These are phyloP conservation scores for Macrolepiota fuliginosa DNA, from an alignment of 768 basidiomycete species.

Conservation along the genomic window DNA sequence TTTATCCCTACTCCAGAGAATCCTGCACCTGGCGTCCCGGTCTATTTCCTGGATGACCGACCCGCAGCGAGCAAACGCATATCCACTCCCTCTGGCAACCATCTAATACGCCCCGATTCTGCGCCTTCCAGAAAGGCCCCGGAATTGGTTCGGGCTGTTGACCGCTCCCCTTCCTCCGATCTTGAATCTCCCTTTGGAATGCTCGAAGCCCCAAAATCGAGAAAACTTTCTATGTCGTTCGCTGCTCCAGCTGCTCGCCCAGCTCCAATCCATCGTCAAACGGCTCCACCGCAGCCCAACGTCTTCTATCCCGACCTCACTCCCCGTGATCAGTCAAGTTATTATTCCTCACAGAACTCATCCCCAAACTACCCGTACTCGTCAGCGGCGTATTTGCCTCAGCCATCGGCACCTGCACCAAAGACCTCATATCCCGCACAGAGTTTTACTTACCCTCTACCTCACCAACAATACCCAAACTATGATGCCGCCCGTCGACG, in stretches of 20 bases:
- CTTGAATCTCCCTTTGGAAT: neutral
- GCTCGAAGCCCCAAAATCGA: neutral
- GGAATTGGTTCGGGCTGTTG: neutral
- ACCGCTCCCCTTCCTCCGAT: neutral
- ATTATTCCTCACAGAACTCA: constrained; percentile 12
- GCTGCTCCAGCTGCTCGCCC: constrained; percentile 5
- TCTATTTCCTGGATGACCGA: neutral
- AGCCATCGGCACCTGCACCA: neutral
- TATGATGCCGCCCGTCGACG: constrained; percentile 5
- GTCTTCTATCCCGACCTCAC: neutral
- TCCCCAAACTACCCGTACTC: constrained; percentile 10
- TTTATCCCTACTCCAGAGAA: neutral
- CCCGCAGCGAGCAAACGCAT: neutral
- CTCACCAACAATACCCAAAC: constrained; percentile 7
- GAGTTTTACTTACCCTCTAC: constrained; percentile 8
- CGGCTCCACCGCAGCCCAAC: constrained; percentile 1
- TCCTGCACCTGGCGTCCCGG: neutral
- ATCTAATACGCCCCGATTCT: neutral
- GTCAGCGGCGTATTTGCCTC: constrained; percentile 10
- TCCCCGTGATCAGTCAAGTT: constrained; percentile 11
- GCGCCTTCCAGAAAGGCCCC: neutral
- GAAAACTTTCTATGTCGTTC: constrained; percentile 11
- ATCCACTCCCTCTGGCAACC: neutral
- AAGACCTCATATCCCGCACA: constrained; percentile 2
- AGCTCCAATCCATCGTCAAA: neutral